Base-by-base conservation (phyloP, 2,329 filamentous ascomycete genomes). In the Fusarium sp. region DNA sequence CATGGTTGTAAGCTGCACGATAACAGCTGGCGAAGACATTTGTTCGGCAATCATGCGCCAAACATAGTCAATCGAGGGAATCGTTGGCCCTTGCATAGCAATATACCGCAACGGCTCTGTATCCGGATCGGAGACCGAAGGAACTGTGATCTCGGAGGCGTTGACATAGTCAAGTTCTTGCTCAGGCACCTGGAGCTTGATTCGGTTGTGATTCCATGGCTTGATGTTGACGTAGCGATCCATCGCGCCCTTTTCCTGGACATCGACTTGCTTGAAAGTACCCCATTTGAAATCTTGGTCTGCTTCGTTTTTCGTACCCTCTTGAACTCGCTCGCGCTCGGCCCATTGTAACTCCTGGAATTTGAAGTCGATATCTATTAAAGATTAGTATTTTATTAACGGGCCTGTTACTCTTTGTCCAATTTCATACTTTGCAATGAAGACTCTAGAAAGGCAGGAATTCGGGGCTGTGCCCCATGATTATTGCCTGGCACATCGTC, bases 41-140 rank as follows among this genome's bases (percentile, higher is more conserved):
- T 97, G 93, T 75, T 97, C 90, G 78, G 93, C 92, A 37, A 98
- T 85, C 96, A 99, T 99, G 76, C 96, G 93, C 93, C 95, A 99
- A 71, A 97, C 92, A 76, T 97, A 93, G 71, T 90, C 88, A 58
- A 91, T 86, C 18, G 92, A 93, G 27, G 88, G 87, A 63, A 85
- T 80, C 75, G 94, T 97, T 8, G 96, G 96, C 1, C 96, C 96
- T 81, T 97, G 93, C 79, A 97, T 98, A 55, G 94, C 96, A 73
- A 99, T 97, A 80, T 97, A 98, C 57, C 87, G 82, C 49, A 86
- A 80, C 4, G 83, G 78, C 2, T 82, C 80, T 11, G 78, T 76
- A 5, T 73, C 68, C 0, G 78, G 76, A 55, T 81, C 78, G 14
- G 81, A 76, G 4, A 80, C 78, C 2, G 86, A 83, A 53, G 82